Conservation (phyloP, 1,284 basidiomycete genomes). For the Puccinia horiana region DNA sequence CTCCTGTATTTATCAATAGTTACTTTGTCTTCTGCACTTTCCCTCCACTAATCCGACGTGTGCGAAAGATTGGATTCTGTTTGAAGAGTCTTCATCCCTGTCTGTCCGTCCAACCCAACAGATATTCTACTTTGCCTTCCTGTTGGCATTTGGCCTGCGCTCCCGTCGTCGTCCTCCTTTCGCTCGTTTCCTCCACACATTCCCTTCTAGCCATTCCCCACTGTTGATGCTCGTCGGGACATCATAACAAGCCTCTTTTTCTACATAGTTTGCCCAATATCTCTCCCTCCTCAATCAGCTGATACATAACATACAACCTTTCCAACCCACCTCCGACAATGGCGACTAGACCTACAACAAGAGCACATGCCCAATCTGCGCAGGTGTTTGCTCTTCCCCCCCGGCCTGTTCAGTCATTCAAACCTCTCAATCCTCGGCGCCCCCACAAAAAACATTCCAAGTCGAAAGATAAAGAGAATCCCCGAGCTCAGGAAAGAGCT, state of each 20-base stretch:
- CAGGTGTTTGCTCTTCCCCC: slow-evolving; percentile 15
- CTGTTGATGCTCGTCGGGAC: background rate
- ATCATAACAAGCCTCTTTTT: background rate
- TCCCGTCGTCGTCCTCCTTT: slow-evolving; percentile 10
- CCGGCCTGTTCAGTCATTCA: background rate
- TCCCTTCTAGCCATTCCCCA: background rate
- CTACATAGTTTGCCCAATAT: background rate
- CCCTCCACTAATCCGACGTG: background rate
- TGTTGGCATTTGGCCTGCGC: background rate
- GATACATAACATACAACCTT: background rate
- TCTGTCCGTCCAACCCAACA: background rate
- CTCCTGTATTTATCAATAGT: background rate
- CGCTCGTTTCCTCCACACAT: slow-evolving; percentile 8
- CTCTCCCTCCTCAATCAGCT: slow-evolving; percentile 10
- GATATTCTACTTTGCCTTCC: background rate
- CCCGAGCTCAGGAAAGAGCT: background rate
- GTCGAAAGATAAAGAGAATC: slow-evolving; percentile 13
- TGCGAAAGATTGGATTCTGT: background rate
- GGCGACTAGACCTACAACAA: no score
- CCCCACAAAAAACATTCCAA: background rate
- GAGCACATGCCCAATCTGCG: background rate
- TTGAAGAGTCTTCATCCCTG: slow-evolving; percentile 2
- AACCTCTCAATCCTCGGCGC: background rate
- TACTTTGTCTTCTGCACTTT: background rate
- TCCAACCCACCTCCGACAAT: background rate